A percentile compares a stretch with the other conserved stretches of the same genome.
Evolutionary conservation across 2,329 filamentous ascomycete species (phyloP).

Genomic region (Fusarium newnesense): DNA sequence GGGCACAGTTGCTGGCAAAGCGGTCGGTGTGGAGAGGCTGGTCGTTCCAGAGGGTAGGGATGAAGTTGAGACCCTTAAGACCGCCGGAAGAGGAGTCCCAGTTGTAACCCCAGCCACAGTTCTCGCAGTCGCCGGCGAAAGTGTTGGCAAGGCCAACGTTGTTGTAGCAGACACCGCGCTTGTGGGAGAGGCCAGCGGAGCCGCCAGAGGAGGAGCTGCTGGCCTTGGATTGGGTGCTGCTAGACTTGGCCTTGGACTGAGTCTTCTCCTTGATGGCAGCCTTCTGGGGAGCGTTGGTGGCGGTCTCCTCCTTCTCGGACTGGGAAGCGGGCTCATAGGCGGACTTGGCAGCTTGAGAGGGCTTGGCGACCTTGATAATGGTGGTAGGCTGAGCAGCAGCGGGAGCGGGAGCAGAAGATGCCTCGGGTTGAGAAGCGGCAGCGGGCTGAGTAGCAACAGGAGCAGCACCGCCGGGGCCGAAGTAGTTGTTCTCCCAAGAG

Average conservation of each 20-base stretch:
- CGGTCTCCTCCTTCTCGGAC: slow-evolving; percentile 4
- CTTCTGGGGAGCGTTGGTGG: slow-evolving; percentile 1
- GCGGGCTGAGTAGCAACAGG: slow-evolving; percentile 36
- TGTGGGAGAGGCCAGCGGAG: slow-evolving; percentile 48
- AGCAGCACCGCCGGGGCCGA: slow-evolving; percentile 45
- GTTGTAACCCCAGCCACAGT: slow-evolving; percentile 73
- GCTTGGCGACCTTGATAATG: slow-evolving; percentile 41
- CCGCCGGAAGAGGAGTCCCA: slow-evolving; percentile 65
- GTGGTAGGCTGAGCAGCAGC: slow-evolving; percentile 37
- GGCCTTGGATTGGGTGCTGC: slow-evolving; percentile 8
- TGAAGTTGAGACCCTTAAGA: slow-evolving; percentile 63
- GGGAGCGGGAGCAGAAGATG: slow-evolving; percentile 12
- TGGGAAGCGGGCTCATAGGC: slow-evolving; percentile 9
- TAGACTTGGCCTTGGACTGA: slow-evolving; percentile 8
- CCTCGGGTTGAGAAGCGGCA: slow-evolving; percentile 17
- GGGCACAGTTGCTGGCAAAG: slow-evolving; percentile 63
- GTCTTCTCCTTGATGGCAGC: slow-evolving; percentile 14
- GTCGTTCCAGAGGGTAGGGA: slow-evolving; percentile 74
- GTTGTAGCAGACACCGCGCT: slow-evolving; percentile 79
- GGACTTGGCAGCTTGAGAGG: slow-evolving; percentile 24
- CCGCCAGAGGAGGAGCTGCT: slow-evolving; percentile 14
- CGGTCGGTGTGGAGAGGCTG: slow-evolving; percentile 53
- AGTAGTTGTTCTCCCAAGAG: slow-evolving; percentile 53
- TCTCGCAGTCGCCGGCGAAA: slow-evolving; percentile 57
- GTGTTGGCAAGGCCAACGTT: slow-evolving; percentile 60